Evolutionary conservation across 2,329 filamentous ascomycete species (phyloP).

Genomic region (Colletotrichum chlorophyti): DNA sequence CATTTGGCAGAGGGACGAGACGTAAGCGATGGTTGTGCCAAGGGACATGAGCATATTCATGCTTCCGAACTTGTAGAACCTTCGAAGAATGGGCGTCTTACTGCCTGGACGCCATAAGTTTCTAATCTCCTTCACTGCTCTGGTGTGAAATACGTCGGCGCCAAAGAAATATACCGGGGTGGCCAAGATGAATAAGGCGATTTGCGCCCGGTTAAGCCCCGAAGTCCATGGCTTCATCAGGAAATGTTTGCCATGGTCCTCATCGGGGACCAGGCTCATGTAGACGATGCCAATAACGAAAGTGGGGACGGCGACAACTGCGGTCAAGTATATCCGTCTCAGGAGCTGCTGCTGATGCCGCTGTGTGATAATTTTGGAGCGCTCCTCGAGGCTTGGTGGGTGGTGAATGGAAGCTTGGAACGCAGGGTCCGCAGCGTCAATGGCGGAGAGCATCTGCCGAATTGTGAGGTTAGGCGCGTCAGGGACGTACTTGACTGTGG

Average conservation of each 20-base stretch:
- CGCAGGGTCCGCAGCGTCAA: conserved; percentile 69
- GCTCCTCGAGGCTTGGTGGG: conserved; percentile 83
- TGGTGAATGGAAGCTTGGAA: conserved; percentile 78
- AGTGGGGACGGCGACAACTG: conserved; percentile 77
- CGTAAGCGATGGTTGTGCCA: conserved; percentile 86
- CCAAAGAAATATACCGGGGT: conserved; percentile 89
- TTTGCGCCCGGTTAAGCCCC: conserved; percentile 78
- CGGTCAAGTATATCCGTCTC: conserved; percentile 72
- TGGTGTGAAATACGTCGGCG: conserved; percentile 82
- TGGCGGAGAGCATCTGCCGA: conserved; percentile 72
- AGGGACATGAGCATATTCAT: conserved; percentile 96
- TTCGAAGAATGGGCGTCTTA: conserved; percentile 71
- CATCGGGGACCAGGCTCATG: conserved; percentile 78
- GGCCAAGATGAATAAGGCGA: conserved; percentile 80
- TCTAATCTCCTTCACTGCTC: conserved; percentile 79
- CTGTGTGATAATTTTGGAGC: conserved; percentile 74
- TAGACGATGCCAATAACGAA: conserved; percentile 90
- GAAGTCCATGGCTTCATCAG: conserved; percentile 75
- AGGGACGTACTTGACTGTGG: conserved; percentile 76
- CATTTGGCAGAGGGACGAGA: conserved; percentile 81
- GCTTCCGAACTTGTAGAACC: conserved; percentile 93
- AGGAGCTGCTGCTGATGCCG: conserved; percentile 74
- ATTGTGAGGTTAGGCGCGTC: conserved; percentile 74
- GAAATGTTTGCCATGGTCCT: conserved; percentile 65
- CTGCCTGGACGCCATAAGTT: conserved; percentile 81